These are phyloP conservation scores for Ustilago sp. DNA, from an alignment of 1,284 basidiomycete genomes.

Conservation along the genomic window DNA sequence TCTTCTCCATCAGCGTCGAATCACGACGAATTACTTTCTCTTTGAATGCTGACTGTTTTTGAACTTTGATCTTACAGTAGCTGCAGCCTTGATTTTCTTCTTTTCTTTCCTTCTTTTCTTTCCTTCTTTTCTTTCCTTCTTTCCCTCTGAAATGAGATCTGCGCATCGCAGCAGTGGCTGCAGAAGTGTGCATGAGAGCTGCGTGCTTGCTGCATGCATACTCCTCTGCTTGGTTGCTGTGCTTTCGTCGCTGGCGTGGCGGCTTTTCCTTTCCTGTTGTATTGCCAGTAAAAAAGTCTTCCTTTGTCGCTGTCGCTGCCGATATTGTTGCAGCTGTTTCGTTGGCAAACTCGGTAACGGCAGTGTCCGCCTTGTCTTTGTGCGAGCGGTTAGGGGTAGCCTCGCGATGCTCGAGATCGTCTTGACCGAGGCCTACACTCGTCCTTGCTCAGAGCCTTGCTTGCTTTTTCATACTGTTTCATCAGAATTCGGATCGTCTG, in stretches of 20 bases:
- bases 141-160: not conserved
- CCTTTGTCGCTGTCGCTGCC: not conserved
- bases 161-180: conserved; percentile 10
- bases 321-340: not conserved
- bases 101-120: conserved; percentile 14
- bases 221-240: conserved; percentile 1
- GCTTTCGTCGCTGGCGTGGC: not conserved
- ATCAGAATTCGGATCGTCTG: too few relatives aligned
- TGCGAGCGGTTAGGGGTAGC: not conserved
- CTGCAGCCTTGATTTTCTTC: conserved; percentile 22
- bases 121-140: not conserved
- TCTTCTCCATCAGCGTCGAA: not conserved
- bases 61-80: conserved; percentile 5
- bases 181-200: conserved; percentile 6
- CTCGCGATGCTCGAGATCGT: not conserved
- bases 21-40: not conserved
- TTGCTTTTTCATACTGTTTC: too few relatives aligned
- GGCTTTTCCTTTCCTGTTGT: not conserved
- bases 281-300: not conserved
- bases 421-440: not conserved
- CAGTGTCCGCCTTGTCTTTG: not conserved
- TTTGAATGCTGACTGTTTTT: conserved; percentile 5
- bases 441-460: too few relatives aligned
- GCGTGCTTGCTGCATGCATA: conserved; percentile 6
- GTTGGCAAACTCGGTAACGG: not conserved